Conservation (phyloP, 2,329 filamentous ascomycete species). For the Colletotrichum noveboracense region DNA sequence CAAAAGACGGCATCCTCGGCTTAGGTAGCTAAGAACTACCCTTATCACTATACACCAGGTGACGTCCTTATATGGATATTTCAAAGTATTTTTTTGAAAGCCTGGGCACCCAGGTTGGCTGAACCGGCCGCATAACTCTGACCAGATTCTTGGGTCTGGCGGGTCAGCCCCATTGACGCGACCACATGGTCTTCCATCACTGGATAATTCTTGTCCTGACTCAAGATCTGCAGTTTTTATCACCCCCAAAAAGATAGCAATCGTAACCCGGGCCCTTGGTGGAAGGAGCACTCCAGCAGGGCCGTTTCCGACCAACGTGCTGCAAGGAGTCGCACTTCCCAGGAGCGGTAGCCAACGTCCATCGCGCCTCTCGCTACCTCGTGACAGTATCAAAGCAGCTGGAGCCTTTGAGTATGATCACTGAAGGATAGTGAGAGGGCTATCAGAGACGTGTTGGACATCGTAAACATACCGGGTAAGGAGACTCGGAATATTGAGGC, state of each 20-base stretch:
- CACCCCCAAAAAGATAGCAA: background rate
- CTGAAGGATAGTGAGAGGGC: background rate
- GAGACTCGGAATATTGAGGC: background rate
- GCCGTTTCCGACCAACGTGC: background rate
- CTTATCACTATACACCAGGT: accelerated
- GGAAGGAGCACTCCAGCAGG: background rate
- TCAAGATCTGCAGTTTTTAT: background rate
- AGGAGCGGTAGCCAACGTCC: background rate
- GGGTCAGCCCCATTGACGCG: background rate
- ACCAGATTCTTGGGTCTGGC: background rate
- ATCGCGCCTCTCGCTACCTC: too few relatives aligned
- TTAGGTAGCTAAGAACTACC: accelerated
- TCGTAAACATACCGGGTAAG: accelerated
- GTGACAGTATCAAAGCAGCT: background rate
- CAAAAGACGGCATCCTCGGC: background rate
- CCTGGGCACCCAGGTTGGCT: background rate
- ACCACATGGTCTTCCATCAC: background rate
- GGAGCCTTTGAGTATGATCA: background rate
- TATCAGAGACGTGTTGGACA: accelerated
- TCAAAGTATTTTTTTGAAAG: background rate
- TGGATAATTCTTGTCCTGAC: background rate
- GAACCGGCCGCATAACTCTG: background rate
- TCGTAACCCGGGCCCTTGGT: background rate
- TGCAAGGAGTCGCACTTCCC: background rate
- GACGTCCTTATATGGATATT: background rate